phyloP scores from a whole-genome alignment of 2,329 filamentous ascomycete genomes.

The Xylariaceae sp. region DNA sequence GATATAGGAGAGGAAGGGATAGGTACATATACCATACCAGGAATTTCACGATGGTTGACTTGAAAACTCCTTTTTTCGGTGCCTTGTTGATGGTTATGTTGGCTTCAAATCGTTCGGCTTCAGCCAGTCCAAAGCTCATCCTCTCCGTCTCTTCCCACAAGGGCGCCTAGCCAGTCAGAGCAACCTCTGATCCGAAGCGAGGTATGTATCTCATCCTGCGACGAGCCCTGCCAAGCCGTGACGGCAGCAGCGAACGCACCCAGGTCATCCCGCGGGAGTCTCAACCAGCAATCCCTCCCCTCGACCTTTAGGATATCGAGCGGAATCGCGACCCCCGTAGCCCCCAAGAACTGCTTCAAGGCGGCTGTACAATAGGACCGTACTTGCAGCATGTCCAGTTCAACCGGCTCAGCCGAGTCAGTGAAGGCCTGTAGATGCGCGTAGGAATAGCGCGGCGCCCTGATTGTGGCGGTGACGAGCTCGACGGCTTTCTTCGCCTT shows the following conservation, averaged over 20 bases:
- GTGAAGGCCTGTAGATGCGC: conserved; percentile 55
- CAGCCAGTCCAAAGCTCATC: conserved; percentile 53
- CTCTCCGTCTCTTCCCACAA: conserved; percentile 54
- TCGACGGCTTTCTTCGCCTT: conserved; percentile 47
- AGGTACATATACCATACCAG: conserved; percentile 29
- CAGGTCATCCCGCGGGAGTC: conserved; percentile 64
- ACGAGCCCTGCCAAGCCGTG: conserved; percentile 63
- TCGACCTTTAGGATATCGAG: conserved; percentile 71
- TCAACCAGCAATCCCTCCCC: conserved; percentile 61
- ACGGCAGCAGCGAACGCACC: conserved; percentile 64
- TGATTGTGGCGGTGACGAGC: conserved; percentile 55
- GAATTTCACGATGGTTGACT: conserved; percentile 12
- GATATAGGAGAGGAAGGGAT: conserved; percentile 24
- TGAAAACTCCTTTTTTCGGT: not conserved
- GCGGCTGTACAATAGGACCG: conserved; percentile 66
- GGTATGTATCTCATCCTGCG: conserved; percentile 47
- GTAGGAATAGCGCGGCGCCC: conserved; percentile 58
- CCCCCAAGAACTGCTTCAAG: conserved; percentile 69
- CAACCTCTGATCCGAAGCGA: conserved; percentile 59
- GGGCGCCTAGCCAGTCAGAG: conserved; percentile 65
- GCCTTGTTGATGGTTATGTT: not conserved
- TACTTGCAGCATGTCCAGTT: conserved; percentile 64
- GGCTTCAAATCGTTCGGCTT: conserved; percentile 16
- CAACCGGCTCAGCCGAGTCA: conserved; percentile 22
- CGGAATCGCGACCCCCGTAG: conserved; percentile 66